Base-by-base conservation (phyloP, 2,329 filamentous ascomycete species). In the Neopestalotiopsis sp. region DNA sequence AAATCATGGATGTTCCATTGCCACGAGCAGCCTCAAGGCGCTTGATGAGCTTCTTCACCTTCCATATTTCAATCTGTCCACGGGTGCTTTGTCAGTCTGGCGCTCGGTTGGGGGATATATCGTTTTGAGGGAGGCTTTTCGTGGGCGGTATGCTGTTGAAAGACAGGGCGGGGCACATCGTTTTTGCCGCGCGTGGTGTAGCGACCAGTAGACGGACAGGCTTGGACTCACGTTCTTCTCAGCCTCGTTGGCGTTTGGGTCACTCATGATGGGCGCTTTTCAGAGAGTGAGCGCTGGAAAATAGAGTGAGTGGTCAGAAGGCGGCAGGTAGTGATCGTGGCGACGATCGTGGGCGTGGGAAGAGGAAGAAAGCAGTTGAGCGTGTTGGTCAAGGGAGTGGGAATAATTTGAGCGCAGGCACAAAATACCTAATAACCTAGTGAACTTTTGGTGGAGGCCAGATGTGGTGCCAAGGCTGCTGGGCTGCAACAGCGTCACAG, bases 11-110 rank as follows among this genome's bases (percentile, higher is more conserved):
- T 73, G 96, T 99, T 85, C 96, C 96, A 90, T 99, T 99, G 81
- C 96, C 96, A 81, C 97, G 90, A 76, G 97, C 97, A 72, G 94
- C 93, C 84, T 98, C 96, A 77, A 99, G 94, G 78, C 96, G 93
- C 86, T 98, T 99, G 86, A 99, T 97, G 80, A 99, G 88, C 88
- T 99, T 99, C 90, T 99, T 99, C 80, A 99, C 95, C 92, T 99
- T 98, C 93, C 92, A 95, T 86, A 91, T 92, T 84, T 92, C 90
- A 78, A 92, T 92, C 88, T 90, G 74, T 57, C 24, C 30, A 49
- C 32, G 32, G 63, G 28, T 32, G 28, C 7, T n/a, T 30, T 65
- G 49, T 52, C 38, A 60, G 67, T 60, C 12, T 20, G 40, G 66
- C 32, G 14, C 20, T 49, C 17, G 12, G 34, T 6, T 38, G 30